A percentile compares a stretch with the other conserved stretches of the same genome.
These are phyloP conservation scores for Hippophae tibetana DNA, from an alignment of 306 rosid species.

Conservation along the genomic window DNA sequence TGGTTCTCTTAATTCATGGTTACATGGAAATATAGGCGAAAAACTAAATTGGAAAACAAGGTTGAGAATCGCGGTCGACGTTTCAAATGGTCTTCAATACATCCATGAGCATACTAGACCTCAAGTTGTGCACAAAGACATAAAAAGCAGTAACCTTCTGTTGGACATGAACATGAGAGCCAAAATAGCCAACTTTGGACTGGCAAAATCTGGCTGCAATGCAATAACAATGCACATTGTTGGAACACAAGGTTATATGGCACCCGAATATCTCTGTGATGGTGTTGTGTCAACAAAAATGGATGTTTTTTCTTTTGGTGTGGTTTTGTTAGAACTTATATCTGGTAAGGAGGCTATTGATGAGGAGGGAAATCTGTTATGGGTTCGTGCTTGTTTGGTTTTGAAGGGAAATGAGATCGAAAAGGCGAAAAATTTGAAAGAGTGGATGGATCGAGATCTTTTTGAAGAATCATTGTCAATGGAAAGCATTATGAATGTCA, in stretches of 20 bases:
- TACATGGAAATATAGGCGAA: conserved; percentile 35
- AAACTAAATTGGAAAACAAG: conserved; percentile 62
- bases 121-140: conserved; percentile 85
- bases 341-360: conserved; percentile 59
- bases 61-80: conserved; percentile 59
- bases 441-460: conserved; percentile 51
- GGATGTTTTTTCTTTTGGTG: conserved; percentile 89
- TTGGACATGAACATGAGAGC: conserved; percentile 75
- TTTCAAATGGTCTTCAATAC: conserved; percentile 84
- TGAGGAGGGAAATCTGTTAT: conserved; percentile 44
- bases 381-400: conserved; percentile 32
- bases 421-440: conserved; percentile 34
- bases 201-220: conserved; percentile 78
- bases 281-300: conserved; percentile 80
- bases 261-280: conserved; percentile 78
- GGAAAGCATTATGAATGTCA: conserved; percentile 51
- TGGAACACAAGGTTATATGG: conserved; percentile 91
- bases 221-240: conserved; percentile 97
- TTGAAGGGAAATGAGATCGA: conserved; percentile 49
- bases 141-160: conserved; percentile 85
- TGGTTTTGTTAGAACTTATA: conserved; percentile 71
- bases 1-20: conserved; percentile 71
- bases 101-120: conserved; percentile 98
- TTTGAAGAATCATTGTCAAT: conserved; percentile 42
- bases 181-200: conserved; percentile 86